These are phyloP conservation scores for Phaeosphaeria sp. DNA, from an alignment of 2,329 filamentous ascomycete genomes.

Conservation along the genomic window DNA sequence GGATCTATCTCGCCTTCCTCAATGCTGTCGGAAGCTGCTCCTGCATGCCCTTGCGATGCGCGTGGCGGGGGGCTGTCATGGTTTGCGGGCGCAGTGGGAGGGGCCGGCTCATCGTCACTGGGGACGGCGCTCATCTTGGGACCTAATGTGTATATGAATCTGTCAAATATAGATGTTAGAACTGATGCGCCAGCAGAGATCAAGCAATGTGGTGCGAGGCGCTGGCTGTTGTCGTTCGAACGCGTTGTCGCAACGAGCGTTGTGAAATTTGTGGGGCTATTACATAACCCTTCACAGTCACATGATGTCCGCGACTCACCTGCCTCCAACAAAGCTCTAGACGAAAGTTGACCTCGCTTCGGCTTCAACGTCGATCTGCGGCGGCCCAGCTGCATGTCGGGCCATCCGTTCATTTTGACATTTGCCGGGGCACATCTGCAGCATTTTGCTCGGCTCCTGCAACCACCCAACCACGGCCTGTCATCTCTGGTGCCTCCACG, in stretches of 20 bases:
- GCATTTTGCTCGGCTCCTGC: constrained; percentile 16
- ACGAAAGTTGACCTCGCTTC: constrained; percentile 16
- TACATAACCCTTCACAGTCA: constrained; percentile 1
- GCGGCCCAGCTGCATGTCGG: constrained; percentile 14
- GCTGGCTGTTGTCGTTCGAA: constrained; percentile 18
- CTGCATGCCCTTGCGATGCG: constrained; percentile 11
- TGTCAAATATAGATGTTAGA: constrained; percentile 23
- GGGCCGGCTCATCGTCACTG: constrained; percentile 14
- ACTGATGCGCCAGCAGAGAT: constrained; percentile 15
- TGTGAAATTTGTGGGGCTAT: not conserved
- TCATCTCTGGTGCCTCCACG: constrained; percentile 15
- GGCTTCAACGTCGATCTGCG: constrained; percentile 19
- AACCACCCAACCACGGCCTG: constrained; percentile 3
- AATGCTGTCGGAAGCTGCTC: constrained; percentile 12
- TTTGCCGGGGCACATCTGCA: constrained; percentile 15
- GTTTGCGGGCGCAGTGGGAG: constrained; percentile 11
- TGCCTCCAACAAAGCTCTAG: not conserved
- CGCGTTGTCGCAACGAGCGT: constrained; percentile 1
- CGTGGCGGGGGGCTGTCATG: constrained; percentile 2
- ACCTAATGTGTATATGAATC: constrained; percentile 5
- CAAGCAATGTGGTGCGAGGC: constrained; percentile 13
- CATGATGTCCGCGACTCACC: constrained; percentile 6
- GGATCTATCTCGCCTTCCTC: constrained; percentile 19
- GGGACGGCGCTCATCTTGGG: constrained; percentile 20
- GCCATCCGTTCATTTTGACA: constrained; percentile 8